A percentile compares a stretch with the other conserved stretches of the same genome.
phyloP scores from a whole-genome alignment of 2,329 filamentous ascomycete genomes.

The Helicocarpus griseus region DNA sequence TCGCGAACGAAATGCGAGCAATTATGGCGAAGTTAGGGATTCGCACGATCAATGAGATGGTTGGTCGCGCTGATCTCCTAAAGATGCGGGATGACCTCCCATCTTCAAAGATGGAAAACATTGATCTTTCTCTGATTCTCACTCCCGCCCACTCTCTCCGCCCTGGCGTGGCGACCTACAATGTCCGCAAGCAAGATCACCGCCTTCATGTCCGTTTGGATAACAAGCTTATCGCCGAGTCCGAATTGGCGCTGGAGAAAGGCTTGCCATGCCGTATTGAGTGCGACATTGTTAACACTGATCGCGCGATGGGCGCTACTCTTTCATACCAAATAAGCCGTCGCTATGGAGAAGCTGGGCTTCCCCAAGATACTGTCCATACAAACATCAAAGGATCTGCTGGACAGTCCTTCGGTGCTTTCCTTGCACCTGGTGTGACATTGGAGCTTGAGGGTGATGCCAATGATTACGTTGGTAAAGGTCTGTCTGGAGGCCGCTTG shows the following conservation, averaged over 20 bases:
- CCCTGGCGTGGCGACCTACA: conserved; percentile 91
- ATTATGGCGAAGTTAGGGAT: conserved; percentile 96
- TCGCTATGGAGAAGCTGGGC: conserved; percentile 76
- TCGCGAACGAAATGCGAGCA: conserved; percentile 88
- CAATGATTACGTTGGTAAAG: conserved; percentile 96
- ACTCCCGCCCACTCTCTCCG: conserved; percentile 94
- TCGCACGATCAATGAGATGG: conserved; percentile 95
- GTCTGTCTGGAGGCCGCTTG: conserved; percentile 81
- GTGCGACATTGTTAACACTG: conserved; percentile 93
- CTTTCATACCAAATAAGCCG: conserved; percentile 94
- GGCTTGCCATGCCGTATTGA: conserved; percentile 87
- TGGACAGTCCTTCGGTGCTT: conserved; percentile 93
- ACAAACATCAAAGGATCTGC: conserved; percentile 95
- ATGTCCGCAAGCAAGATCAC: conserved; percentile 95
- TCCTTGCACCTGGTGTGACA: conserved; percentile 84
- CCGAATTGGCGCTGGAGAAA: conserved; percentile 89
- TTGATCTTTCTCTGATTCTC: conserved; percentile 83
- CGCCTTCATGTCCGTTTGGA: conserved; percentile 85
- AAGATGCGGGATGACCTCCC: conserved; percentile 81
- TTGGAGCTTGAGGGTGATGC: conserved; percentile 90
- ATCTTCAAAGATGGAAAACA: conserved; percentile 81
- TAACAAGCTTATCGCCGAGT: conserved; percentile 94
- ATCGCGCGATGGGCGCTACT: conserved; percentile 85
- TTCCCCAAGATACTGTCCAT: conserved; percentile 88
- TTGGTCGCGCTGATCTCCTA: conserved; percentile 79